Evolutionary conservation across 2,329 filamentous ascomycete species (phyloP).

Genomic region (Thielaviopsis ethacetica): DNA sequence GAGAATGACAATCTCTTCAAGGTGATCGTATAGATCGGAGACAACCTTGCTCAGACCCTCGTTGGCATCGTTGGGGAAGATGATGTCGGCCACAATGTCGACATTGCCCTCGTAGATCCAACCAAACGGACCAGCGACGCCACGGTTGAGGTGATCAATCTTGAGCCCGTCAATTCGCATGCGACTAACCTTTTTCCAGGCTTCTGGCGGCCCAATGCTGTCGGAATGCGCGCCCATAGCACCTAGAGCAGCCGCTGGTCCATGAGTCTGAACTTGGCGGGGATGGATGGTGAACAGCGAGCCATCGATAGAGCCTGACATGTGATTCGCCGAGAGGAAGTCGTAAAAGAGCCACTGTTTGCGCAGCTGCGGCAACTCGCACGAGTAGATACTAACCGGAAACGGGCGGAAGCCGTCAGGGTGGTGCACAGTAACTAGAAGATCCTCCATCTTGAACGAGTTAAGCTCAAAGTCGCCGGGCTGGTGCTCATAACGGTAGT

Average conservation of each 20-base stretch:
- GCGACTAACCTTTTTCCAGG: conserved; percentile 92
- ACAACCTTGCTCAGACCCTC: conserved; percentile 87
- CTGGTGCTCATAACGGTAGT: conserved; percentile 72
- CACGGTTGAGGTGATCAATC: conserved; percentile 90
- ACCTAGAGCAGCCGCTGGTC: conserved; percentile 6
- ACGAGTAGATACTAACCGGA: conserved; percentile 87
- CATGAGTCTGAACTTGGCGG: conserved; percentile 53
- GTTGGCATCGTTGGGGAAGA: conserved; percentile 78
- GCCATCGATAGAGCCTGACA: conserved; percentile 89
- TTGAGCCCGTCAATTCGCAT: conserved; percentile 84
- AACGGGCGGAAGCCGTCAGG: conserved; percentile 86
- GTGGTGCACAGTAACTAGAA: conserved; percentile 83
- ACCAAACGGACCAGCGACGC: conserved; percentile 82
- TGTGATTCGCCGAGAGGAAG: conserved; percentile 85
- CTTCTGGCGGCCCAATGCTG: conserved; percentile 46
- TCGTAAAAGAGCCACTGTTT: conserved; percentile 99
- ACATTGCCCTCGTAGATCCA: conserved; percentile 98
- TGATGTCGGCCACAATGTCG: conserved; percentile 88
- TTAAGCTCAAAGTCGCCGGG: conserved; percentile 96
- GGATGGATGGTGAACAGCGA: conserved; percentile 96
- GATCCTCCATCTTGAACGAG: conserved; percentile 87
- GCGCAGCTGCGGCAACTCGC: conserved; percentile 77
- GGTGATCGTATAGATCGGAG: conserved; percentile 90
- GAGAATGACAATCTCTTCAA: conserved; percentile 79
- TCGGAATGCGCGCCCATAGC: conserved; percentile 10